Base-by-base conservation (phyloP, 1,139 yeast species). In the Candida smagusa region DNA sequence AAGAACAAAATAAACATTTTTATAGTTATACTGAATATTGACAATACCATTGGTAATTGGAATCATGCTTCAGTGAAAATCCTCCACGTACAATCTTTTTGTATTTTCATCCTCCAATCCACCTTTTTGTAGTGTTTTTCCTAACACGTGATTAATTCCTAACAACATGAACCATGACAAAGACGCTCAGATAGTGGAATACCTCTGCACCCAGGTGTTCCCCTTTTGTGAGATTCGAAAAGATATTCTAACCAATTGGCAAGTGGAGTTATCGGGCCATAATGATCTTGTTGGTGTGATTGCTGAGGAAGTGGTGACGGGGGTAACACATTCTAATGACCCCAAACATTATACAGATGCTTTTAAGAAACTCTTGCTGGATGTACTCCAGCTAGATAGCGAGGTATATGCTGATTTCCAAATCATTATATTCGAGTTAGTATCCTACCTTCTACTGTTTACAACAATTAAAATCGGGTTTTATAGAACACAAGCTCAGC, bases 181-280 rank as follows among this genome's bases (percentile, higher is more conserved):
- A 31, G 53, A 48, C 30, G 33, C 32, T 9, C 34, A 27, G 13
- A 19, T 48, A 11, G 42, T 52, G 7, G 39, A 45, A 7, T 33
- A 32, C 16, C 36, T 63, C 9, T 59, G 69, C 47, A 54, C 53
- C 13, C 40, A 46, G 4, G 52, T 60, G 6, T 49, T 64, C 30
- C 53, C 61, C 7, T 50, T 51, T 28, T 55, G 50, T 38, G 44
- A 51, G n/a, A 44, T 69, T 33, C 60, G 69, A 40, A 45, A 44
- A 29, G 62, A 56, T 3, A 43, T 59, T 9, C 50, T 70, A 9
- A 28, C 40, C 35, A 60, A 63, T 41, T 70, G 75, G 75, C 68
- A 65, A 41, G 50, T 63, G 4, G 74, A 68, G 33, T 44, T 68
- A 26, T 39, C 49, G 6, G 70, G 62, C 33, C 44, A 43, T 28